phyloP scores from a whole-genome alignment of 768 basidiomycete species.

The Russula dissimulans region DNA sequence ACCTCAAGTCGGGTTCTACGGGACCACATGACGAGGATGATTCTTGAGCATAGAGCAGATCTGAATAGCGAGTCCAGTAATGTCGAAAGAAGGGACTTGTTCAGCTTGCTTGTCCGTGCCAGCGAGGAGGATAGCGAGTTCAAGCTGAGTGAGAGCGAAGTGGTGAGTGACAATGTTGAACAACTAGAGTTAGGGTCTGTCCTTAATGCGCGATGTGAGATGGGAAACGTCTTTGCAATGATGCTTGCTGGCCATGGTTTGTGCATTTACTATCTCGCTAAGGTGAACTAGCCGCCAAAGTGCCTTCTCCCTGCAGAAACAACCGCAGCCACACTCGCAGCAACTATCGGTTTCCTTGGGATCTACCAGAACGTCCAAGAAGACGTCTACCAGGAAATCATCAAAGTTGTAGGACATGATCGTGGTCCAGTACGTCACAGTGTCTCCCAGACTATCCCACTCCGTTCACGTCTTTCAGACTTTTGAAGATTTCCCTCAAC shows the following conservation, averaged over 20 bases:
- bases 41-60: conserved; percentile 13
- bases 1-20: background rate
- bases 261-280: background rate
- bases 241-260: conserved; percentile 20
- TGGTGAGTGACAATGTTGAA: conserved; percentile 5
- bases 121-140: conserved; percentile 9
- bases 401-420: conserved; percentile 20
- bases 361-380: conserved; percentile 27
- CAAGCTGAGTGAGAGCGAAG: conserved; percentile 6
- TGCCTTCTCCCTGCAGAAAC: conserved; percentile 23
- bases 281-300: background rate
- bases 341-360: conserved; percentile 27
- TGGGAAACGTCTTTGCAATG: conserved; percentile 18
- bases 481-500: conserved; percentile 23
- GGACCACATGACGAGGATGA: background rate
- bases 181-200: background rate
- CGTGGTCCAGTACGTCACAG: conserved; percentile 3
- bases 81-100: conserved; percentile 7
- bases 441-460: background rate
- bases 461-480: conserved; percentile 2
- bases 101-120: conserved; percentile 18
- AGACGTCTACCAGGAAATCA: conserved; percentile 27
- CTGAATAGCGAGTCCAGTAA: background rate
- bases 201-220: background rate
- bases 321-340: conserved; percentile 28